Evolutionary conservation across 495 filamentous ascomycete species (phyloP), one percentile per base, ranked within the genome.

Genomic region (Tuber microsphaerosporum): DNA sequence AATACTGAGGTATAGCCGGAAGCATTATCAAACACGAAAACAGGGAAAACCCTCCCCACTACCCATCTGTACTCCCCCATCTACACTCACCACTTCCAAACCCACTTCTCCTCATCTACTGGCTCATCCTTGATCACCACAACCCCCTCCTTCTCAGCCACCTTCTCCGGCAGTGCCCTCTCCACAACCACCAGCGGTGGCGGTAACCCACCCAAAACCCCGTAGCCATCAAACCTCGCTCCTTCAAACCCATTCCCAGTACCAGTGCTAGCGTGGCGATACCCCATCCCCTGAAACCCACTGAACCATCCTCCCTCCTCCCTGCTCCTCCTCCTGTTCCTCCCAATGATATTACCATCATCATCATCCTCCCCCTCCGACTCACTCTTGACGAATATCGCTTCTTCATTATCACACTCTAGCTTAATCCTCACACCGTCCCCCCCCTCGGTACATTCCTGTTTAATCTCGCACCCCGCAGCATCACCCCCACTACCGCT

Each of bases 21-120:
- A 41, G n/a, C 10, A 71, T 44, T 31, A 71, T 41, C 70, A 71
- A 41, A 71, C 70, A 71, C 70, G 70, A 71, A 17, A 71, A 2
- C 70, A 71, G 70, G 39, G 4, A 42, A 41, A 34, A 39, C 3
- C 34, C 37, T 14, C 5, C 14, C 71, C 71, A 6, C 34, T n/a
- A 37, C 34, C 4, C 48, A 10, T 12, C n/a, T 34, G 34, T 26
- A 3, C 42, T 41, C 39, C 39, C 39, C 39, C 39, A 41, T 5
- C 68, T 75, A 77, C 37, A 65, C 45, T 75, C 79, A 81, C 34
- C 46, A 43, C 45, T 78, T 75, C 26, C 39, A 41, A 70, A 56
- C 61, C 41, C 39, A 46, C 5, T 77, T 78, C 72, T 72, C 68
- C 69, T 77, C 80, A 42, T 77, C 68, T 42, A 37, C 77, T 41